Base-by-base conservation (phyloP, 1,284 basidiomycete species). In the Cutaneotrichosporon dermatis region DNA sequence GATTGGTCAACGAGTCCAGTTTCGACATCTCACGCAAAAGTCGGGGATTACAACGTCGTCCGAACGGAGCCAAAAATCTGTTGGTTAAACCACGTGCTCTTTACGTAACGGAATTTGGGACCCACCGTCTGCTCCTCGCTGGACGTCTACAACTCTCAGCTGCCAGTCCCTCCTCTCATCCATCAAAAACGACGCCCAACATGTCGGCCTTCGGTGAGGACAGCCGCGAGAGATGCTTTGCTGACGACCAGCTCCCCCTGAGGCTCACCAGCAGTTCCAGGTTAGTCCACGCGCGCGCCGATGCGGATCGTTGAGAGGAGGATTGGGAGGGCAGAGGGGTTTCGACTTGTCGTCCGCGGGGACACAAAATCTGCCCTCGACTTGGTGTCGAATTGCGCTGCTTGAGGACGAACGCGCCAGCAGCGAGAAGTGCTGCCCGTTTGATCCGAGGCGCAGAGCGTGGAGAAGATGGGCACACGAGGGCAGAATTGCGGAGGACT, bases 211-310 rank as follows among this genome's bases (percentile, higher is more conserved):
- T 55, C 37, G 46, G 44, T 51, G 50, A n/a, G 16, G 42, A 51
- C 16, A 12, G 25, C 25, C 25, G 46, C 25, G 16, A 33, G 34
- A 34, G 37, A 36, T 15, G 16, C 16, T 42, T 16, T 13, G 51
- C 44, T 42, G 55, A 57, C 92, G 80, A 12, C 89, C 95, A 81
- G 91, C 93, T 76, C 86, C 92, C 61, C 92, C 91, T 61, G 92
- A 95, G 81, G 79, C 89, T 67, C 90, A 95, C 79, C 86, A 89
- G 78, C 90, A 94, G 81, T 94, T 93, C 82, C 91, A 93, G 83
- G 48, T 56, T 39, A 51, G 55, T 56, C 33, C 8, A 10, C 10
- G 48, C 52, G 44, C 44, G 50, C 50, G 37, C 37, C 39, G 25
- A 13, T 16, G 35, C 10, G 25, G 40, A 9, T 41, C 10, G 9